Base-by-base conservation (phyloP, 78 protist genomes). In the Diacronema lutheri region DNA sequence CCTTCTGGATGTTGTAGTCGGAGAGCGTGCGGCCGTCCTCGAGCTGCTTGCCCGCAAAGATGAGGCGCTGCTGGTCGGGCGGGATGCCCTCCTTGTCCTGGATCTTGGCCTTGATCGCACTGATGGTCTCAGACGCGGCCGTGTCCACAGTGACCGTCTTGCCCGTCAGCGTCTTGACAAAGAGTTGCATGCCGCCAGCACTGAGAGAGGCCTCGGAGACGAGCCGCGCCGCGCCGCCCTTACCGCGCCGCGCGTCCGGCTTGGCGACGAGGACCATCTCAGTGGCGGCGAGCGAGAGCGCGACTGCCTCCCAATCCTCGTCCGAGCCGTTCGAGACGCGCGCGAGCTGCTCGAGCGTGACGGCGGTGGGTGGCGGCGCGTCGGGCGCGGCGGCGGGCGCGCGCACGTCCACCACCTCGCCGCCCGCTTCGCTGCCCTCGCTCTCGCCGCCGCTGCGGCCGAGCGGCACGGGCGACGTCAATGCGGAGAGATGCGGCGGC, bases 111-210 rank as follows among this genome's bases (percentile, higher is more conserved):
- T 88, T 88, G 61, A 88, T 64, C 33, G 0, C 50, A 25, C 71
- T 82, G 78, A 88, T 83, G 64, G 87, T 55, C 77, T 81, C 91
- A 31, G 86, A 21, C n/a, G 44, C 13, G 31, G 84, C 87, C 19
- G 90, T 90, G 60, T 91, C 93, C 60, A 92, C 73, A 33, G 94
- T 87, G 93, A 92, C 81, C 72, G 94, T 92, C 88, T 93, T 93
- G 60, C 95, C 95, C 7, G 95, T 93, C 58, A 93, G 91, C 35
- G 95, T 93, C 92, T 92, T 93, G 61, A 93, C 93, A 77, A 93
- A 93, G 71, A 93, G 69, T 61, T 87, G 93, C 88, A 66, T 69
- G 40, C 94, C 92, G 50, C 94, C 94, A 14, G 90, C 19, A 19
- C 46, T 1, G 26, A 4, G 10, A 37, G 37, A 56, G 29, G 10